Evolutionary conservation across 257 asterid species (phyloP), one percentile per base, ranked within the genome.

Genomic region (Solanum arcanum): DNA sequence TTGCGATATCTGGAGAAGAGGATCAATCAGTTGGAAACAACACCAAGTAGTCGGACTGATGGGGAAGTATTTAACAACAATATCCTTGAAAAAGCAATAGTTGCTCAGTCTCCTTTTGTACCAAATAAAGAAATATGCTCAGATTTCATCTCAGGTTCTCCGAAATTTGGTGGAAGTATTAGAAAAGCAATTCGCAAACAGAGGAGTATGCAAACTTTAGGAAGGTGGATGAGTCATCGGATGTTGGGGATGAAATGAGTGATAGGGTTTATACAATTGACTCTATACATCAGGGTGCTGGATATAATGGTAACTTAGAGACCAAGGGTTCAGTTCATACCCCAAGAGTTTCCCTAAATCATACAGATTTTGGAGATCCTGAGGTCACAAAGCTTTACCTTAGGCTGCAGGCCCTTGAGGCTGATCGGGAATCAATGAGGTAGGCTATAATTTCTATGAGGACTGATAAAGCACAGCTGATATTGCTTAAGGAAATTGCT

Each of bases 351-450:
- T 88, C 94, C 7, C 83, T 88, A 29, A 84, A 89, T 74, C 89
- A 88, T 84, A 89, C 92, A 18, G 90, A 89, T 88, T 86, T 86
- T 85, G 92, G 88, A 86, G 98, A 95, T 88, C 90, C 95, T 47
- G 98, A 94, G 86, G 89, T 97, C 88, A 95, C 92, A 89, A 95
- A 95, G 95, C 90, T 97, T 89, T 94, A 97, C 89, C 93, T 91
- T 35, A 94, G 98, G 92, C 94, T 95, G 90, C 99, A 94, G 66
- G 95, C 98, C 66, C 98, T 97, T 85, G 99, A 97, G 93, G 99
- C 98, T 88, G 99, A 97, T 89, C 93, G 98, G 90, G 98, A 97
- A 92, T 94, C 97, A n/a, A 94, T 97, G 99, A 93, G 98, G 93
- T 98, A 93, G 89, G 94, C 98, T 87, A 92, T 97, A 74, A 88